phyloP scores from a whole-genome alignment of 768 basidiomycete species.

The Phlegmacium glaucopus region DNA sequence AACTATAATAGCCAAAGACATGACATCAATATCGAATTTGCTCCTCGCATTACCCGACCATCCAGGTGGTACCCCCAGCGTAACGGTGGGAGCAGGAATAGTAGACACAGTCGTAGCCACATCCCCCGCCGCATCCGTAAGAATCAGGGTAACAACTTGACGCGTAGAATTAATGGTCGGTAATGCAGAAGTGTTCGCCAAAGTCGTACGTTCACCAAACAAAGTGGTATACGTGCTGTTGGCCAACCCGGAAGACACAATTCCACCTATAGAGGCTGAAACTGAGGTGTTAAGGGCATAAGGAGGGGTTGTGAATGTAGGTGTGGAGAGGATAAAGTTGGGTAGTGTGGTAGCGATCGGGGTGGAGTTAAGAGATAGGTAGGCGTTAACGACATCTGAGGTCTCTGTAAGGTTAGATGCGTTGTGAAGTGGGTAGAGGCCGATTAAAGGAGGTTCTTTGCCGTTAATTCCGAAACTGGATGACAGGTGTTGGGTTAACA shows the following conservation, averaged over 20 bases:
- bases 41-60: conserved; percentile 28
- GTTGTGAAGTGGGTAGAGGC: conserved; percentile 63
- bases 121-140: conserved; percentile 54
- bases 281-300: conserved; percentile 73
- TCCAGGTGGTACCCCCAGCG: conserved; percentile 65
- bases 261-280: conserved; percentile 47
- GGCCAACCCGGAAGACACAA: conserved; percentile 60
- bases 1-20: background rate
- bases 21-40: background rate
- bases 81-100: conserved; percentile 39
- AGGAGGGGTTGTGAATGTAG: conserved; percentile 55
- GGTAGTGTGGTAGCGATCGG: conserved; percentile 68
- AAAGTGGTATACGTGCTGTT: conserved; percentile 69
- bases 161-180: conserved; percentile 53
- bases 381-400: conserved; percentile 40
- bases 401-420: conserved; percentile 39
- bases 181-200: conserved; percentile 47
- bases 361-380: conserved; percentile 59
- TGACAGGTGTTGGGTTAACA: conserved; percentile 2
- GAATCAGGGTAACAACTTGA: conserved; percentile 49
- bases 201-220: conserved; percentile 34
- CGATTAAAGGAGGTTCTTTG: conserved; percentile 74
- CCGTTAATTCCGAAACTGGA: conserved; percentile 71
- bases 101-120: conserved; percentile 54
- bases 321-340: conserved; percentile 66